Evolutionary conservation across 2,329 filamentous ascomycete genomes (phyloP).

Genomic region (Fusarium sp.): DNA sequence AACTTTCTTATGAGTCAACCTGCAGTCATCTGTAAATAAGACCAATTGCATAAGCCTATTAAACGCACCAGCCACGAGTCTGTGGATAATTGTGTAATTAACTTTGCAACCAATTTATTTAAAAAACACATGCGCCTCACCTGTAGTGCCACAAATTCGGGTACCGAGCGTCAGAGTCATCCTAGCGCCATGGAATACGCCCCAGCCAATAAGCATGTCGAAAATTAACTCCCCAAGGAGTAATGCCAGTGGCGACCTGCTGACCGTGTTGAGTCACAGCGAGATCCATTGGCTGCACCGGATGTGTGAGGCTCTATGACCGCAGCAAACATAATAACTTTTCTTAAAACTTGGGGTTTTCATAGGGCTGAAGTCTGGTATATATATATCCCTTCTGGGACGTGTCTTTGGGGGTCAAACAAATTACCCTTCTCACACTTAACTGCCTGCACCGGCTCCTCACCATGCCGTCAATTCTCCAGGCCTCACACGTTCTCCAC

Average conservation of each 20-base stretch:
- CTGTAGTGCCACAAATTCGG: not conserved
- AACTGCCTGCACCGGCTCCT: constrained; percentile 2
- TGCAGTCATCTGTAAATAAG: not conserved
- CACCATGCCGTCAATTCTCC: constrained; percentile 20
- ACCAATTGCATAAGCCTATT: not conserved
- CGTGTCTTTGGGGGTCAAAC: not conserved
- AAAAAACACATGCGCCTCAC: not conserved
- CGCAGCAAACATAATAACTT: not conserved
- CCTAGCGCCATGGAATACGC: constrained; percentile 10
- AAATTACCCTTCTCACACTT: too few species aligned
- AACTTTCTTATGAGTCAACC: constrained; percentile 41
- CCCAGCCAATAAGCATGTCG: not conserved
- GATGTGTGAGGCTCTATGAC: constrained; percentile 3
- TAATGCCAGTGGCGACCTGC: constrained; percentile 4
- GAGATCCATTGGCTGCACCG: constrained; percentile 18
- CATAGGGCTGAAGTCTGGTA: constrained; percentile 11
- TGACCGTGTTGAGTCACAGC: constrained; percentile 13
- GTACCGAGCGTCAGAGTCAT: too few species aligned
- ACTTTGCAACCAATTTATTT: not conserved
- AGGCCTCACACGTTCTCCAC: constrained; percentile 27
- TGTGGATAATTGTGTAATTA: not conserved
- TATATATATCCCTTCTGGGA: constrained; percentile 10
- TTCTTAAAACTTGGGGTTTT: not conserved
- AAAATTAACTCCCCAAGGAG: not conserved
- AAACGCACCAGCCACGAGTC: not conserved